phyloP scores from a whole-genome alignment of 1,139 yeast genomes.

The Saccharomyces hybrid region DNA sequence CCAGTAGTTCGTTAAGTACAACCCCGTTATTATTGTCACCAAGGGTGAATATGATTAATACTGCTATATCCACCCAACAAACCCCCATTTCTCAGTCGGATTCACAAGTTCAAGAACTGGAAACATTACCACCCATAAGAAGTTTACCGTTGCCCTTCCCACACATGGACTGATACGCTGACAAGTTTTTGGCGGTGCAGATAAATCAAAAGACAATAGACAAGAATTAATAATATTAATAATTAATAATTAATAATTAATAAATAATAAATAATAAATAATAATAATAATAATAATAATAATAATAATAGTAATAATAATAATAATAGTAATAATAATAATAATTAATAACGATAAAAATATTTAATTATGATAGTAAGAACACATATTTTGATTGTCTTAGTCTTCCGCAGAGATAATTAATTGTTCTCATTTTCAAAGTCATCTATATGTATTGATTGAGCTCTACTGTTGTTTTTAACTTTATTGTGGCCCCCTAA shows the following conservation, averaged over 20 bases:
- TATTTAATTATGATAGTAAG: not conserved
- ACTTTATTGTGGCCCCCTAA: conserved; percentile 28
- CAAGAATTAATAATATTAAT: not conserved
- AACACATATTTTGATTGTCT: not conserved
- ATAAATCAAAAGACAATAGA: not conserved
- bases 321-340: not conserved
- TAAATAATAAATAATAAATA: not conserved
- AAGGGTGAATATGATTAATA: not conserved
- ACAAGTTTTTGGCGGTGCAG: not conserved
- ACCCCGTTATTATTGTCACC: conserved; percentile 6
- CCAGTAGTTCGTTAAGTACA: not conserved
- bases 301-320: not conserved
- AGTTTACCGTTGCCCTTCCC: conserved; percentile 29
- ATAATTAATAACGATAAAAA: not conserved
- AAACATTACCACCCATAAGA: conserved; percentile 26
- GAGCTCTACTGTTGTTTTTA: conserved; percentile 29
- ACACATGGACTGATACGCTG: not conserved
- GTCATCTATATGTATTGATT: conserved; percentile 31
- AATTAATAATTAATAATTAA: not conserved
- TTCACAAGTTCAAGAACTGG: conserved; percentile 3
- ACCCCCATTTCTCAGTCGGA: not conserved
- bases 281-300: not conserved
- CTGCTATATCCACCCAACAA: conserved; percentile 2
- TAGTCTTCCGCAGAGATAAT: not conserved
- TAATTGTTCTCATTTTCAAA: conserved; percentile 14